Percentiles rank a stretch among this genome's conserved stretches.
Evolutionary conservation across 805 yeast species (phyloP).

Genomic region (Vanderwaltozyma yarrowii): DNA sequence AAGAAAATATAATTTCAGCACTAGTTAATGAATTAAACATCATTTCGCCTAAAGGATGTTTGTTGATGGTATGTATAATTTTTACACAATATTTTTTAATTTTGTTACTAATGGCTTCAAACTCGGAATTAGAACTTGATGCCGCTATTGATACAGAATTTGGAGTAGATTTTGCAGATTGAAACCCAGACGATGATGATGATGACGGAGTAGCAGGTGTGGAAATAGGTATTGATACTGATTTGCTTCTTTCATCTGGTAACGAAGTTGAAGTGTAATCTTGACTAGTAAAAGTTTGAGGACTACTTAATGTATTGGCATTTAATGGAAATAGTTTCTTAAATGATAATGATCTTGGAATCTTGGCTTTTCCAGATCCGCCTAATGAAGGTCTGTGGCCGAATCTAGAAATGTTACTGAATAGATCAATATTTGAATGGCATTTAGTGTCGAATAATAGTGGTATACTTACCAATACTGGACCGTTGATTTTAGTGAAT

Average conservation of each 20-base stretch:
- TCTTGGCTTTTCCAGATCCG: background rate
- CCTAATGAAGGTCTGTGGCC: slow-evolving; percentile 2
- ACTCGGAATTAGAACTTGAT: background rate
- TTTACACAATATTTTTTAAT: slow-evolving; percentile 7
- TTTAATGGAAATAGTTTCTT: slow-evolving; percentile 6
- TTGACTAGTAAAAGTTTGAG: background rate
- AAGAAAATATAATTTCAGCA: background rate
- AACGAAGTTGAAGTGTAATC: background rate
- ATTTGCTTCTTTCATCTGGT: background rate
- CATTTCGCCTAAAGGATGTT: slow-evolving; percentile 16
- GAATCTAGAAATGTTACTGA: slow-evolving; percentile 7
- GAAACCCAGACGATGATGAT: slow-evolving; percentile 1
- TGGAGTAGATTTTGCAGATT: background rate
- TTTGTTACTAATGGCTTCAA: slow-evolving; percentile 1
- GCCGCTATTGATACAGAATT: background rate
- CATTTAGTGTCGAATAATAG: slow-evolving; percentile 1
- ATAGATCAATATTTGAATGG: slow-evolving; percentile 5
- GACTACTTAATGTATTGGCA: background rate
- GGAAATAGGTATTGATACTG: slow-evolving; percentile 1
- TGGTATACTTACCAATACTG: background rate
- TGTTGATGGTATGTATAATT: slow-evolving; percentile 11
- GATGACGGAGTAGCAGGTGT: slow-evolving; percentile 1
- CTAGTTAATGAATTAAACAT: slow-evolving; percentile 7
- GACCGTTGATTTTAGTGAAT: slow-evolving; percentile 8
- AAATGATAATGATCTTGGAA: slow-evolving; percentile 7